Conservation (phyloP, 768 basidiomycete species). For the button mushroom (Agaricus bisporus) region DNA sequence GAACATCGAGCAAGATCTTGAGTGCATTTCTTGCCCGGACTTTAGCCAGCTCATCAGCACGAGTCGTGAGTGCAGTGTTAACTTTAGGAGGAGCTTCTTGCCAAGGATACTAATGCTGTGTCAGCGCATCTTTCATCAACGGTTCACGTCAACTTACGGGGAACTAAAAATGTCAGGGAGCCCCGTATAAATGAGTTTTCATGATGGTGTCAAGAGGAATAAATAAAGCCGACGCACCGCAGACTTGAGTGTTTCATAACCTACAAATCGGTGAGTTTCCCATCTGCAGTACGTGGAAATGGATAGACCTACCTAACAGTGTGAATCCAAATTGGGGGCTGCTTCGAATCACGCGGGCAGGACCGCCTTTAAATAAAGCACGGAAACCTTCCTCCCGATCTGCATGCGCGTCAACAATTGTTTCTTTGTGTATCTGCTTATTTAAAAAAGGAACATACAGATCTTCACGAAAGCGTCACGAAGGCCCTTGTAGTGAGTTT, state of each 20-base stretch:
- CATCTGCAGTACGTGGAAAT: slow-evolving; percentile 14
- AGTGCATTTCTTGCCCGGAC: slow-evolving; percentile 93
- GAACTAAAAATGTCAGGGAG: slow-evolving; percentile 26
- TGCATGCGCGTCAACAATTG: slow-evolving; percentile 25
- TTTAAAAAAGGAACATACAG: slow-evolving; percentile 53
- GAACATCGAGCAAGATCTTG: slow-evolving; percentile 84
- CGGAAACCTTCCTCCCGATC: slow-evolving; percentile 85
- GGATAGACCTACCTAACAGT: slow-evolving; percentile 45
- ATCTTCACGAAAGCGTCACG: slow-evolving; percentile 88
- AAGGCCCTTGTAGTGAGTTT: slow-evolving; percentile 88
- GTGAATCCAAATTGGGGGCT: slow-evolving; percentile 96
- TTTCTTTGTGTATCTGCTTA: background rate
- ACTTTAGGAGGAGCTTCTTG: slow-evolving; percentile 59
- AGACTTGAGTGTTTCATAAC: slow-evolving; percentile 41
- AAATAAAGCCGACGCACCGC: slow-evolving; percentile 27
- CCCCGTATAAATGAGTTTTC: background rate
- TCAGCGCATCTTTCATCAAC: slow-evolving; percentile 19
- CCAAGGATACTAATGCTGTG: slow-evolving; percentile 68
- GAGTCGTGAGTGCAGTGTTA: slow-evolving; percentile 64
- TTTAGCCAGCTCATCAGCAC: slow-evolving; percentile 78
- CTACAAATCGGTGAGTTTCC: slow-evolving; percentile 16
- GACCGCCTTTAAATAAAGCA: slow-evolving; percentile 89
- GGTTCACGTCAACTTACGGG: slow-evolving; percentile 33
- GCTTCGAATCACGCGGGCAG: slow-evolving; percentile 80
- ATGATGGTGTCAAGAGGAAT: slow-evolving; percentile 6